Evolutionary conservation across 139 green algal genomes (phyloP).

Genomic region (Chlamydomonas incerta): DNA sequence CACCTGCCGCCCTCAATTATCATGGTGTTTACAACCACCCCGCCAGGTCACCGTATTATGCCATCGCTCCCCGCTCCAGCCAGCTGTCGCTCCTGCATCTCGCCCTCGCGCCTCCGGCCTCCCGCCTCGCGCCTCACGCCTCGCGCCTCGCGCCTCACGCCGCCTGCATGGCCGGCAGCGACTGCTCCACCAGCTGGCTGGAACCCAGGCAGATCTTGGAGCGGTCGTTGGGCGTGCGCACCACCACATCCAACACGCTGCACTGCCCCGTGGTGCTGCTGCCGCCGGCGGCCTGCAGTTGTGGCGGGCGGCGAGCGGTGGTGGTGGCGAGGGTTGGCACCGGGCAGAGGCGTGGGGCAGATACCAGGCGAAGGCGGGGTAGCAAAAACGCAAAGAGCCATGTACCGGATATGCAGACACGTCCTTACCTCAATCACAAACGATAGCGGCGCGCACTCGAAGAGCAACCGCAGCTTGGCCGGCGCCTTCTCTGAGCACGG

Average conservation of each 20-base stretch:
- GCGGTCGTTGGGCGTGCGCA: conserved; percentile 47
- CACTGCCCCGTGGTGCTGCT: conserved; percentile 56
- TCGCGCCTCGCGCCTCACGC: not conserved
- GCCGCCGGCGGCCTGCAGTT: conserved; percentile 82
- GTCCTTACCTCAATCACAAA: conserved; percentile 75
- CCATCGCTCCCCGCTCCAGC: no score
- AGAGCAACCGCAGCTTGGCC: conserved; percentile 89
- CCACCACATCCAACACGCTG: conserved; percentile 60
- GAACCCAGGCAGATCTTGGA: conserved; percentile 72
- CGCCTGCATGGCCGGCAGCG: conserved; percentile 62
- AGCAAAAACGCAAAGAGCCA: no score
- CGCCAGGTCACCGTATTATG: no score
- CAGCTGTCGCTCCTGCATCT: not conserved
- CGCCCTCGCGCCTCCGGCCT: not conserved
- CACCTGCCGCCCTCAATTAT: no score
- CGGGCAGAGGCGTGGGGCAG: no score
- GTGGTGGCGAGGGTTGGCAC: not conserved
- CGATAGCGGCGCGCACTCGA: conserved; percentile 83
- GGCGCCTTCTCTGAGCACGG: conserved; percentile 68
- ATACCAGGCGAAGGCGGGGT: no score
- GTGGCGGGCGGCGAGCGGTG: no score
- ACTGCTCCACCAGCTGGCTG: conserved; percentile 63
- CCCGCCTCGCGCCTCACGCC: not conserved
- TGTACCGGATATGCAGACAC: no score
- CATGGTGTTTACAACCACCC: no score